Base-by-base conservation (phyloP, 2,329 filamentous ascomycete species). In the Stachybotrys elegans region DNA sequence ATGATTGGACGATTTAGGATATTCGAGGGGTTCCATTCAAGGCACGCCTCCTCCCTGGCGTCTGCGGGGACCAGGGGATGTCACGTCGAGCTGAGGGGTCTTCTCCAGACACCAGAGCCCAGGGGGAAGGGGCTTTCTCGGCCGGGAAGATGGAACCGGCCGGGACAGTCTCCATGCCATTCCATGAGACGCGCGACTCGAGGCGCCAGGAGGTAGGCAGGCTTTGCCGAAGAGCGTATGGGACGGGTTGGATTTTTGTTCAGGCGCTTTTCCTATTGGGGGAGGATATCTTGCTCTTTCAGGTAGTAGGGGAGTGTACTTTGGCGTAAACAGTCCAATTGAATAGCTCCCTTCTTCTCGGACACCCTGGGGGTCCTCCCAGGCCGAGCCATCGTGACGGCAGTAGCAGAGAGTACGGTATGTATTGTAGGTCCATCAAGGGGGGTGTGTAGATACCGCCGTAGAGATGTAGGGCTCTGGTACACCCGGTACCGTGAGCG, bases 1-100 rank as follows among this genome's bases (percentile, higher is more conserved):
- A 72, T 78, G 74, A 79, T 78, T 79, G 75, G 75, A 67, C 54
- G 54, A 54, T 43, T 41, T 43, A 46, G 50, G 58, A 50, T 56
- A 58, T 57, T 61, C 54, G 53, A 51, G 54, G 60, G 53, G 55
- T 55, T 48, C 17, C 51, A 54, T 56, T 64, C 69, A 69, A 71
- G 67, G 66, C 68, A 75, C 69, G 65, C 69, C 69, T 67, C 63
- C 63, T 59, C 51, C 57, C 49, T 52, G 45, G 49, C 44, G 46
- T 51, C 49, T 55, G 56, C 47, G 55, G 56, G 51, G 54, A 52
- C 47, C 42, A 44, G 49, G 47, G 50, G 49, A 54, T 46, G 48
- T 48, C 51, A 52, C 50, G 40, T 45, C 40, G 44, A 48, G 46
- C 49, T 49, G 43, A 49, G 51, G 54, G 48, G 48, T 48, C 38